These are phyloP conservation scores for Nemophila menziesii DNA, from an alignment of 257 asterid species.

Conservation along the genomic window DNA sequence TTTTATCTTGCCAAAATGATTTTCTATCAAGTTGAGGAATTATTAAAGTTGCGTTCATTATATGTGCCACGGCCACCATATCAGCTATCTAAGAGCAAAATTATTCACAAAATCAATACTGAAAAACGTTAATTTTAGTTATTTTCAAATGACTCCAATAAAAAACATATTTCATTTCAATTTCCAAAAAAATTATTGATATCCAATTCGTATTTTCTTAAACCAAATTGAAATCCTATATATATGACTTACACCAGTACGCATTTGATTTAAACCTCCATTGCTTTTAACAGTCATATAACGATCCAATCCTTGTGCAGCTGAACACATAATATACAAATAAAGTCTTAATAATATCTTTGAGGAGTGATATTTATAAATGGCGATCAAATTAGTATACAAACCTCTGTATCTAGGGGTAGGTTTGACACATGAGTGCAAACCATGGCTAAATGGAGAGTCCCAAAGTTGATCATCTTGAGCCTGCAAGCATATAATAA, in stretches of 20 bases:
- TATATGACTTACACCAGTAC: constrained; percentile 65
- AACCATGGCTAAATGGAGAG: constrained; percentile 41
- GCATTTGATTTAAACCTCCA: constrained; percentile 97
- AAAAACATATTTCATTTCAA: too few relatives aligned
- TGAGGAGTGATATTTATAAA: too few relatives aligned
- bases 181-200: too few relatives aligned
- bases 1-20: constrained; percentile 93
- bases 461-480: constrained; percentile 49
- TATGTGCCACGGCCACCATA: constrained; percentile 95
- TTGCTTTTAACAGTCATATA: constrained; percentile 84
- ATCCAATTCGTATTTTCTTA: too few relatives aligned
- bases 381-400: constrained; percentile 7
- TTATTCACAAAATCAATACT: not conserved
- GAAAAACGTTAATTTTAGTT: too few relatives aligned
- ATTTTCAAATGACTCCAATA: too few relatives aligned
- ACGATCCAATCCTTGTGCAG: constrained; percentile 35
- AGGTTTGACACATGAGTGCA: constrained; percentile 56
- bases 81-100: constrained; percentile 69
- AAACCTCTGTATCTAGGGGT: constrained; percentile 62
- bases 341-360: not conserved
- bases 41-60: constrained; percentile 86
- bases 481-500: constrained; percentile 29
- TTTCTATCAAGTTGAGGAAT: constrained; percentile 88
- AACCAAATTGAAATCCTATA: constrained; percentile 5
- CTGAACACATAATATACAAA: constrained; percentile 29